Conservation (phyloP, 148 eudicot genomes). For the Talinum fruticosum region DNA sequence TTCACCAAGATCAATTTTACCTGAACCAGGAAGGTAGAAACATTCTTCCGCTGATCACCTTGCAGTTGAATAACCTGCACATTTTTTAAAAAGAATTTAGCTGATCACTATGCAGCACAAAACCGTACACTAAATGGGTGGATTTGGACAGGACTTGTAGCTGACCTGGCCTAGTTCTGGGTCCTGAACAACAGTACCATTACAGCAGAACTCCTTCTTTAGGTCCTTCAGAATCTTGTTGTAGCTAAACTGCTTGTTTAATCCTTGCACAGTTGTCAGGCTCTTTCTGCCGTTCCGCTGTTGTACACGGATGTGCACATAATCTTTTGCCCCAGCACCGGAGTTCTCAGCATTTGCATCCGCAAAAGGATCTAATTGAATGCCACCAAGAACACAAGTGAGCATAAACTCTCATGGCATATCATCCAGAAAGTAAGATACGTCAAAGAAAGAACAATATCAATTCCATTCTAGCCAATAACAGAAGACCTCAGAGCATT, state of each 20-base stretch:
- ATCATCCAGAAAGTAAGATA: not conserved
- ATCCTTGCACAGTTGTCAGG: slow-evolving; percentile 92
- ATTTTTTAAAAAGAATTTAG: not conserved
- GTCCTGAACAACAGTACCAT: slow-evolving; percentile 94
- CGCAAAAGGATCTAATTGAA: slow-evolving; percentile 76
- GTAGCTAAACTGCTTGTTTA: slow-evolving; percentile 90
- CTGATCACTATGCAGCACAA: no score
- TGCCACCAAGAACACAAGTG: not conserved
- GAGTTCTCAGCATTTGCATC: slow-evolving; percentile 97
- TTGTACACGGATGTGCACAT: slow-evolving; percentile 88
- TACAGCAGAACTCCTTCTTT: slow-evolving; percentile 96
- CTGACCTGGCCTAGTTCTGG: slow-evolving; percentile 89
- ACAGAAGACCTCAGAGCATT: no score
- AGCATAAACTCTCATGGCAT: not conserved
- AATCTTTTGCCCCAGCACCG: slow-evolving; percentile 87
- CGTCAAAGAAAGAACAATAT: no score
- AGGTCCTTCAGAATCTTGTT: slow-evolving; percentile 90
- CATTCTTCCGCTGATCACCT: slow-evolving; percentile 98
- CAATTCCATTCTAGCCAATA: no score
- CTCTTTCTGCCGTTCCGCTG: slow-evolving; percentile 95
- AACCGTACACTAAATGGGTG: no score
- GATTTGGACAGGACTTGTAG: not conserved
- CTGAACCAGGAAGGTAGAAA: slow-evolving; percentile 82
- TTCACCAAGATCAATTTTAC: slow-evolving; percentile 20
- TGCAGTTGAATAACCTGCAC: slow-evolving; percentile 83